Evolutionary conservation across 164 flowering plant species (phyloP).

Genomic region (Protea cynaroides): DNA sequence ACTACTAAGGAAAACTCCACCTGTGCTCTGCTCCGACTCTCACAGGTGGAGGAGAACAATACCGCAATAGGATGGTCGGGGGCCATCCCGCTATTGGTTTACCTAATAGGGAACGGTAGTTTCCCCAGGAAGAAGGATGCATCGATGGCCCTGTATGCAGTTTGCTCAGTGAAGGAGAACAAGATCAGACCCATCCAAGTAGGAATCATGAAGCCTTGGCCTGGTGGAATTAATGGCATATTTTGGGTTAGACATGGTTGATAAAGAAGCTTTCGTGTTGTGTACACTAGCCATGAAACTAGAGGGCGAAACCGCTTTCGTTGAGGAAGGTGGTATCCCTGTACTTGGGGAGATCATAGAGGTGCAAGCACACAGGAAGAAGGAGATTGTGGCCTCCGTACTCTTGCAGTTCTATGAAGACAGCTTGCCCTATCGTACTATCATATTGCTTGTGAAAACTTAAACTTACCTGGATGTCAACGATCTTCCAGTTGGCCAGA

Average conservation of each 20-base stretch:
- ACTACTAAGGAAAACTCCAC: too few species aligned
- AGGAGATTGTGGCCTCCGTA: constrained; percentile 63
- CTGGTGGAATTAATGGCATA: constrained; percentile 86
- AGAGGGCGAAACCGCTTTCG: constrained; percentile 54
- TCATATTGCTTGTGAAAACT: constrained; percentile 90
- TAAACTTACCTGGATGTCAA: too few species aligned
- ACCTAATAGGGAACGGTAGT: constrained; percentile 52
- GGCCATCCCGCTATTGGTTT: too few species aligned
- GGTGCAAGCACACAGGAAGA: constrained; percentile 70
- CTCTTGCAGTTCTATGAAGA: constrained; percentile 66
- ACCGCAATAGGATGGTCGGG: too few species aligned
- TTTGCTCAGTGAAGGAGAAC: constrained; percentile 70
- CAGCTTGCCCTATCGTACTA: constrained; percentile 36
- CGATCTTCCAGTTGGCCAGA: too few species aligned
- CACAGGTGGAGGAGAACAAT: too few species aligned
- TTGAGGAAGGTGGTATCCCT: constrained; percentile 87
- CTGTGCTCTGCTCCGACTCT: too few species aligned
- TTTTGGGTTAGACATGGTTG: constrained; percentile 77
- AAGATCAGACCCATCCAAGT: too few species aligned
- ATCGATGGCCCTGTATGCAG: constrained; percentile 62
- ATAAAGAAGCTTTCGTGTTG: constrained; percentile 75
- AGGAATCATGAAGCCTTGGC: constrained; percentile 67
- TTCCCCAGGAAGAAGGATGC: constrained; percentile 85
- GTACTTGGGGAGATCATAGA: constrained; percentile 83
- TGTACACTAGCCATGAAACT: constrained; percentile 33